A percentile compares a stretch with the other conserved stretches of the same genome.
Evolutionary conservation across 768 basidiomycete genomes (phyloP).

Genomic region (Mrakia gelida): DNA sequence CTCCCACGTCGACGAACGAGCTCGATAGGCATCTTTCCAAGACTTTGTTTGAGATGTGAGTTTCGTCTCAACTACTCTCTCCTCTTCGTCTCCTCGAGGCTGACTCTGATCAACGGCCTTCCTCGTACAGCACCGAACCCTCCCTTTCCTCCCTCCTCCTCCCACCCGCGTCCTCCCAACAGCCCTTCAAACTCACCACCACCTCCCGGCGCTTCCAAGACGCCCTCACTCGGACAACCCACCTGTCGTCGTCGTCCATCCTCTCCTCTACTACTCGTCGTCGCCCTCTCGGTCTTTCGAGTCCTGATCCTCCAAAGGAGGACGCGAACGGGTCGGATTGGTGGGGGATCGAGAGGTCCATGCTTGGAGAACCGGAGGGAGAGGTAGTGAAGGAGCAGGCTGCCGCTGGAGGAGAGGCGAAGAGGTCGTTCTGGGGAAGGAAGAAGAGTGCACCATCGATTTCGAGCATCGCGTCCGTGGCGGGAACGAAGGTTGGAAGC

Average conservation of each 20-base stretch:
- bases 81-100: neutral
- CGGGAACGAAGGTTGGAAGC: constrained; percentile 14
- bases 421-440: neutral
- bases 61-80: neutral
- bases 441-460: neutral
- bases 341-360: constrained; percentile 4
- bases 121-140: neutral
- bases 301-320: neutral
- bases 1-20: neutral
- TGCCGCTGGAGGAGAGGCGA: neutral
- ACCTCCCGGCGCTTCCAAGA: constrained; percentile 7
- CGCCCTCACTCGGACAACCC: neutral
- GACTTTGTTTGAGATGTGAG: constrained; percentile 4
- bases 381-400: neutral
- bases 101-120: neutral
- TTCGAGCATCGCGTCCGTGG: constrained; percentile 5
- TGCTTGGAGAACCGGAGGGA: constrained; percentile 10
- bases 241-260: constrained; percentile 3
- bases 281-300: neutral
- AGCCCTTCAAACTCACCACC: neutral
- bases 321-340: neutral
- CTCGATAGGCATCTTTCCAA: constrained; percentile 8
- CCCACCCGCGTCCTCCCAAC: neutral
- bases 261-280: constrained; percentile 5
- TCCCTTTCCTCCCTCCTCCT: neutral